Percentiles rank a stretch among this genome's conserved stretches.
phyloP scores from a whole-genome alignment of 768 basidiomycete genomes.

The Lentinula sp. region DNA sequence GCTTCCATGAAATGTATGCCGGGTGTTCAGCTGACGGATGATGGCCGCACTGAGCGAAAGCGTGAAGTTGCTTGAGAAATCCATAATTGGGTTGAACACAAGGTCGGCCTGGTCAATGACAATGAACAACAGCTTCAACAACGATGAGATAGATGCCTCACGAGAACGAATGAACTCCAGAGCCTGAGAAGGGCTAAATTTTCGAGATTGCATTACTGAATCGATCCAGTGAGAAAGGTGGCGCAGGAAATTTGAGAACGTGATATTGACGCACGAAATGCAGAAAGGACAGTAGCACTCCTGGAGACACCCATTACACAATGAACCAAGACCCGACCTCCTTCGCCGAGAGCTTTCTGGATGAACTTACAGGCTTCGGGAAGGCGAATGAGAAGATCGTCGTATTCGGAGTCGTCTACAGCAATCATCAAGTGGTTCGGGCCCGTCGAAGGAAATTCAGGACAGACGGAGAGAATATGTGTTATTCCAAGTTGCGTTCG shows the following conservation, averaged over 20 bases:
- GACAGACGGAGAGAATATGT: conserved; percentile 53
- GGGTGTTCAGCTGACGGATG: conserved; percentile 32
- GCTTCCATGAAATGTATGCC: conserved; percentile 54
- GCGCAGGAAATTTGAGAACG: neutral
- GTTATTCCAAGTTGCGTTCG: conserved; percentile 35
- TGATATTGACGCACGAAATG: conserved; percentile 37
- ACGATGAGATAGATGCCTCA: conserved; percentile 18
- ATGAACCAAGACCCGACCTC: conserved; percentile 62
- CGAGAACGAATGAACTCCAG: conserved; percentile 43
- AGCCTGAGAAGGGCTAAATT: conserved; percentile 35
- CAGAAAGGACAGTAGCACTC: conserved; percentile 55
- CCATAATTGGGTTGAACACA: conserved; percentile 42
- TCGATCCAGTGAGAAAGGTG: conserved; percentile 1
- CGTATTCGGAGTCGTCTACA: conserved; percentile 41
- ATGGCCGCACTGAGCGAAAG: conserved; percentile 46
- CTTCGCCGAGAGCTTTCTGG: conserved; percentile 41
- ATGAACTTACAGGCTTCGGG: conserved; percentile 58
- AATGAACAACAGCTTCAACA: conserved; percentile 6
- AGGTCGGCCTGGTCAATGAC: conserved; percentile 25
- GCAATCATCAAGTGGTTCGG: conserved; percentile 32
- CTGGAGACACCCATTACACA: conserved; percentile 71
- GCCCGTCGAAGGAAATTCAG: conserved; percentile 40
- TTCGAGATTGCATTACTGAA: conserved; percentile 45
- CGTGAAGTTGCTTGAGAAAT: conserved; percentile 54
- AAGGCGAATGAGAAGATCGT: conserved; percentile 58